These are phyloP conservation scores for Amphibolis antarctica DNA, from an alignment of 106 monocot genomes.

Conservation along the genomic window DNA sequence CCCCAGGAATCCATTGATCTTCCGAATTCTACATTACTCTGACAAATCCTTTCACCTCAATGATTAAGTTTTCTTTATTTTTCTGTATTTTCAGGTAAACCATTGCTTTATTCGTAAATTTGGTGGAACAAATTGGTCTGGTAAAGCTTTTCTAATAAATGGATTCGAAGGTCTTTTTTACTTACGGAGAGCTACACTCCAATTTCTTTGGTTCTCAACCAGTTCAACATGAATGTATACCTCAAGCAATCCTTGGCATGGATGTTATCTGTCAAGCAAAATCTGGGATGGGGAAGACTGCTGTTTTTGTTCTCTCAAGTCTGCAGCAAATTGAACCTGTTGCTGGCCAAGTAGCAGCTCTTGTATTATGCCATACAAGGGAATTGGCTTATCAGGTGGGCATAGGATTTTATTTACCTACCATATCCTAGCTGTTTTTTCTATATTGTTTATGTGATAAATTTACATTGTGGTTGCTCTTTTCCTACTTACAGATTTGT, in stretches of 20 bases:
- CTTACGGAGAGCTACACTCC: slow-evolving; percentile 76
- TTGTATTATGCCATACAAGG: slow-evolving; percentile 90
- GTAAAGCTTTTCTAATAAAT: slow-evolving; percentile 67
- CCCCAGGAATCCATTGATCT: no score
- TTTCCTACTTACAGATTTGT: slow-evolving; percentile 53
- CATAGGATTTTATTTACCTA: not conserved
- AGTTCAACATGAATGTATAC: slow-evolving; percentile 99
- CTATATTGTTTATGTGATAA: not conserved
- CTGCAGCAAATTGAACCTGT: slow-evolving; percentile 97
- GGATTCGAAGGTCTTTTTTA: slow-evolving; percentile 64
- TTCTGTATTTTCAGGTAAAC: slow-evolving; percentile 45
- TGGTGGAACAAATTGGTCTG: slow-evolving; percentile 47
- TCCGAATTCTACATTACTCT: not conserved
- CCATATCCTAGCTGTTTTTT: not conserved
- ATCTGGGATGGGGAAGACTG: slow-evolving; percentile 99
- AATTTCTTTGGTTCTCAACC: slow-evolving; percentile 89
- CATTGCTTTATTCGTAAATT: slow-evolving; percentile 52
- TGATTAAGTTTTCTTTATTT: not conserved
- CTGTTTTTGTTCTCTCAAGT: slow-evolving; percentile 92
- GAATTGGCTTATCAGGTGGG: slow-evolving; percentile 94
- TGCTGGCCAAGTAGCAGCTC: slow-evolving; percentile 88
- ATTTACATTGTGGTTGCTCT: no score
- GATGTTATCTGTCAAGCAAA: slow-evolving; percentile 99
- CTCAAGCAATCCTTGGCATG: slow-evolving; percentile 99
- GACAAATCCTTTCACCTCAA: not conserved